Evolutionary conservation across 495 filamentous ascomycete species (phyloP).

Genomic region (Aspergillus wentii): DNA sequence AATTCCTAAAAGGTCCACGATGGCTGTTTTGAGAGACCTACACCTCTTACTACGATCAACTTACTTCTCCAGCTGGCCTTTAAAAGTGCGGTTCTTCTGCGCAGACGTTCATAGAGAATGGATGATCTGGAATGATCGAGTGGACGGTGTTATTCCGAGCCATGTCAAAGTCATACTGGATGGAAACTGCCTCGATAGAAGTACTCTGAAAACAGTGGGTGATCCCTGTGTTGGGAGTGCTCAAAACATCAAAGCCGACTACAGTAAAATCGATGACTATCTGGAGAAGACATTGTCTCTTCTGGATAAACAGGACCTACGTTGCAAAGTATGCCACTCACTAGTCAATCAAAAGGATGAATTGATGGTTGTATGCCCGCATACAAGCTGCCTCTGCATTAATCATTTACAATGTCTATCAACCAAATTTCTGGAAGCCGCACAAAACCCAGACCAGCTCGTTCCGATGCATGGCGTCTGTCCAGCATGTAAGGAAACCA

Average conservation of each 20-base stretch:
- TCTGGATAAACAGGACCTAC: slow-evolving; percentile 48
- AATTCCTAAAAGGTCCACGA: slow-evolving; percentile 48
- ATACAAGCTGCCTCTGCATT: slow-evolving; percentile 56
- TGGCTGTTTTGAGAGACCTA: slow-evolving; percentile 64
- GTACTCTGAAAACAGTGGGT: slow-evolving; percentile 1
- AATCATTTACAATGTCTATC: slow-evolving; percentile 79
- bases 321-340: slow-evolving; percentile 60
- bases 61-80: slow-evolving; percentile 77
- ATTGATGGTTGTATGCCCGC: slow-evolving; percentile 66
- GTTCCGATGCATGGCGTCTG: slow-evolving; percentile 69
- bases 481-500: slow-evolving; percentile 58
- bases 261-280: slow-evolving; percentile 58
- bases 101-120: slow-evolving; percentile 64
- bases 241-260: slow-evolving; percentile 60
- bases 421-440: slow-evolving; percentile 49
- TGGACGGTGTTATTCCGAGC: slow-evolving; percentile 39
- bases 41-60: slow-evolving; percentile 72
- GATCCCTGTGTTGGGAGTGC: slow-evolving; percentile 26
- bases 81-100: slow-evolving; percentile 75
- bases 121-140: slow-evolving; percentile 53
- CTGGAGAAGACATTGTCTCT: slow-evolving; percentile 67
- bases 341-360: slow-evolving; percentile 41
- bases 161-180: slow-evolving; percentile 55
- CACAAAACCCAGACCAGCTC: slow-evolving; percentile 38
- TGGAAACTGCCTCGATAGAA: slow-evolving; percentile 17